Evolutionary conservation across 805 yeast species (phyloP), one percentile per base, ranked within the genome.

Genomic region (Candida nemodendra): DNA sequence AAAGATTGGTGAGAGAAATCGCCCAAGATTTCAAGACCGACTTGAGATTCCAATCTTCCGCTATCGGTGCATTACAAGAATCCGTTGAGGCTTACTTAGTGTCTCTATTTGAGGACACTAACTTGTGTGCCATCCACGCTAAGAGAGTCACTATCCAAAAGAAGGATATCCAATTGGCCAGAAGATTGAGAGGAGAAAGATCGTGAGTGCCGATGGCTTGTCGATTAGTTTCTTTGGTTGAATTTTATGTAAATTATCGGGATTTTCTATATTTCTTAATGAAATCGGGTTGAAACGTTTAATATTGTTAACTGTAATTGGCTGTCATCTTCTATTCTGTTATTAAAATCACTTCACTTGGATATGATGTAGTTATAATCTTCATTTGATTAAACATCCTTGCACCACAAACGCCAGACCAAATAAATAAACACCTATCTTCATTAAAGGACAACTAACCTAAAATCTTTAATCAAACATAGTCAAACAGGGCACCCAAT

Each of bases 121-220:
- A 90, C 77, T 79, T 91, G 75, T 93, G 97, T 75, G 97, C 98
- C 51, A 87, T 89, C 55, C 99, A 91, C 72, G 99, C 98, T 61
- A 91, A 93, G 82, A 84, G 99, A 74, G 98, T 91, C 57, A 91
- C 99, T 51, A 88, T 91, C 62, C 96, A 88, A 79, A 91, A 89
- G 87, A 90, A 90, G 75, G 99, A 91, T 70, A 87, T 91, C 67
- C 96, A 90, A 66, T 78, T 91, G 65, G 99, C 98, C 54, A 85
- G 97, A 76, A 85, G 98, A 77, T 81, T 91, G 67, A 84, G 97
- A 74, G 98, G 97, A 70, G 95, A 85, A 76, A 83, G 93, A 82
- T 78, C 91, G 54, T 85, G 79, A 64, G 44, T 48, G 9, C 30
- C 16, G 4, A 27, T 27, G 12, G n/a, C 11, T 14, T 15, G 24